Conservation (phyloP, 805 yeast genomes). For the Candida broadrunensis region DNA sequence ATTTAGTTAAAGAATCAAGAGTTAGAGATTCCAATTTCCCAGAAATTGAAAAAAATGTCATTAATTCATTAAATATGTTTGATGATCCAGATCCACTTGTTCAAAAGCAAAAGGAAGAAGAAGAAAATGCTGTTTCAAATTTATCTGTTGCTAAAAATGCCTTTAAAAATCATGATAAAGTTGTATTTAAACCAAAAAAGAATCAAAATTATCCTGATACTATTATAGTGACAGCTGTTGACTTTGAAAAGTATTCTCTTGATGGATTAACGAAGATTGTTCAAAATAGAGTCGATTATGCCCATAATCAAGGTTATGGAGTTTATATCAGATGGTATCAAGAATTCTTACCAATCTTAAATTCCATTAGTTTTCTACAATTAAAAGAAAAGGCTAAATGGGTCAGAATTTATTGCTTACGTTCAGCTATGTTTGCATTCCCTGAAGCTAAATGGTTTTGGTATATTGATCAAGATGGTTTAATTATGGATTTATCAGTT, state of each 20-base stretch:
- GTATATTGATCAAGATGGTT: constrained; percentile 76
- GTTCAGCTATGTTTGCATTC: constrained; percentile 92
- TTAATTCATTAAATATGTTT: constrained; percentile 37
- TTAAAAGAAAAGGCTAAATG: constrained; percentile 50
- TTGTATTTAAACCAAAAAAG: constrained; percentile 41
- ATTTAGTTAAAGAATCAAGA: constrained; percentile 47
- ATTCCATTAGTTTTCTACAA: constrained; percentile 38
- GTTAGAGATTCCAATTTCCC: constrained; percentile 45
- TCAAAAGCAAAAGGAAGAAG: constrained; percentile 42
- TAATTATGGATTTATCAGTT: constrained; percentile 69
- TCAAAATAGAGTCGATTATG: constrained; percentile 87
- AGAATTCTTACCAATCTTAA: constrained; percentile 68
- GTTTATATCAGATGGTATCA: constrained; percentile 80
- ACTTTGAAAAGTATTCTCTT: constrained; percentile 62
- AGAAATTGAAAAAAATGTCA: constrained; percentile 31
- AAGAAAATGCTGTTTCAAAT: constrained; percentile 44
- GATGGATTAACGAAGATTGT: constrained; percentile 64
- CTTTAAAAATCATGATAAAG: constrained; percentile 65
- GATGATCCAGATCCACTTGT: constrained; percentile 38
- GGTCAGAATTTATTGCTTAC: constrained; percentile 60
- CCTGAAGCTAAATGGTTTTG: constrained; percentile 90
- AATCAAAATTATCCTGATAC: constrained; percentile 53
- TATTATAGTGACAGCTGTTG: constrained; percentile 75
- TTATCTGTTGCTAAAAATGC: constrained; percentile 47
- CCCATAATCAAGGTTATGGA: constrained; percentile 77